Conservation (phyloP, 2,329 filamentous ascomycete species). For the Fusarium austroafricanum region DNA sequence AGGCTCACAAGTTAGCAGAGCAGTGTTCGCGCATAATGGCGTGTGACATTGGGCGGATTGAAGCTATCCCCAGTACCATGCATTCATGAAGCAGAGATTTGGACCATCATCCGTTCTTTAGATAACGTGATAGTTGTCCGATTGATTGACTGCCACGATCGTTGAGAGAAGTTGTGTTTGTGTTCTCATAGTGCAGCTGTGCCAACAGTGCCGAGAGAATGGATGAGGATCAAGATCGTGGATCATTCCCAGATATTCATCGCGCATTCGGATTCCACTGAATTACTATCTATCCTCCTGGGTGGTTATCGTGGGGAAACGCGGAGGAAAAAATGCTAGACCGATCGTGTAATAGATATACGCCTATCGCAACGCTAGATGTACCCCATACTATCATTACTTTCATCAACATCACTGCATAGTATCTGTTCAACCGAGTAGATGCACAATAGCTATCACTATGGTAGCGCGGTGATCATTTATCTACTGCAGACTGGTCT, state of each 20-base stretch:
- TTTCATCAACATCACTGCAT: conserved; percentile 7
- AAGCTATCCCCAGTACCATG: not conserved
- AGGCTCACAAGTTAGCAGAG: no score
- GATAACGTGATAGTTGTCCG: not conserved
- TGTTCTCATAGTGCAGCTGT: conserved; percentile 5
- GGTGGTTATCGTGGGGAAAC: conserved; percentile 38
- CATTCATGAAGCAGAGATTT: not conserved
- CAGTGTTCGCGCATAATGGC: no score
- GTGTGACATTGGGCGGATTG: no score
- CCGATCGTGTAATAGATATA: conserved; percentile 2
- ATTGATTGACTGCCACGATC: not conserved
- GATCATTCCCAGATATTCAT: conserved; percentile 13
- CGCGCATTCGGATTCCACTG: conserved; percentile 21
- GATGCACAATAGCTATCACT: not conserved
- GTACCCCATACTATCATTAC: not conserved
- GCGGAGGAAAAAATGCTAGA: conserved; percentile 3
- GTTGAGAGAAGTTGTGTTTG: conserved; percentile 14
- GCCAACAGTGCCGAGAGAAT: not conserved
- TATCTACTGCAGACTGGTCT: not conserved
- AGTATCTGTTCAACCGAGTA: not conserved
- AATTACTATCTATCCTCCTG: conserved; percentile 22
- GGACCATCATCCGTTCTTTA: not conserved
- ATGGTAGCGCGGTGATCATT: conserved; percentile 13
- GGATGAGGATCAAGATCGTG: conserved; percentile 4
- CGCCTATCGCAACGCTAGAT: not conserved